phyloP scores from a whole-genome alignment of 768 basidiomycete species.

The Lactarius deliciosus region DNA sequence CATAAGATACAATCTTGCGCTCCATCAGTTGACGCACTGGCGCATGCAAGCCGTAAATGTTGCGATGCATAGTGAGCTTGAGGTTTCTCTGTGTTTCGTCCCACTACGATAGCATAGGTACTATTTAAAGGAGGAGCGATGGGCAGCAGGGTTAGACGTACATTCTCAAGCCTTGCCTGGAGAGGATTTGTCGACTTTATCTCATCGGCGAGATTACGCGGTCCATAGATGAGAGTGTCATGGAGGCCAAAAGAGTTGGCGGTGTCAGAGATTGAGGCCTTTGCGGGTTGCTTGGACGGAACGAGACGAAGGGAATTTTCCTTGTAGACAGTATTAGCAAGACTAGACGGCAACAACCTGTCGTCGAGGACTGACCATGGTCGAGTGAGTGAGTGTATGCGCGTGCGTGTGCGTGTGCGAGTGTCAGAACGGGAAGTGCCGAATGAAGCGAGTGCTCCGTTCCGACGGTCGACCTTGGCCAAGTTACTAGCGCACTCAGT shows the following conservation, averaged over 20 bases:
- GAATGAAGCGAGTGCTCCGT: not conserved
- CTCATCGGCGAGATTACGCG: conserved; percentile 76
- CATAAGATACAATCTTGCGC: conserved; percentile 76
- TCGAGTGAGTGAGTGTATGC: not conserved
- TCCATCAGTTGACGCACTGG: conserved; percentile 95
- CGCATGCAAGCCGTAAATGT: conserved; percentile 82
- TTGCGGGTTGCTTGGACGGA: conserved; percentile 53
- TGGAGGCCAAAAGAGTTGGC: conserved; percentile 80
- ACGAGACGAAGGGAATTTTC: conserved; percentile 61
- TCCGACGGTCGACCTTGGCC: not conserved
- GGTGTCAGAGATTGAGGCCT: conserved; percentile 65
- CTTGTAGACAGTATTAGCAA: conserved; percentile 32
- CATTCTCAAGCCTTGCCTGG: conserved; percentile 74
- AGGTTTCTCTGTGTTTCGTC: conserved; percentile 88
- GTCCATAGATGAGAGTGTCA: conserved; percentile 84
- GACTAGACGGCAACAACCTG: too few relatives aligned
- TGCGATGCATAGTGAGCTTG: conserved; percentile 79
- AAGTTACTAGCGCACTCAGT: not conserved
- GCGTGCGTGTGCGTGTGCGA: conserved; percentile 9
- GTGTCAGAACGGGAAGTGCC: not conserved
- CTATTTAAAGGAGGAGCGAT: not conserved
- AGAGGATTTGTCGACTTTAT: conserved; percentile 60
- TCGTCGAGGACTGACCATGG: conserved; percentile 23
- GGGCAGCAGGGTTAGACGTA: conserved; percentile 39
- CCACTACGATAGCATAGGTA: conserved; percentile 59